phyloP scores from a whole-genome alignment of 176 grass and related monocot species.

The Aegilops tauschii region DNA sequence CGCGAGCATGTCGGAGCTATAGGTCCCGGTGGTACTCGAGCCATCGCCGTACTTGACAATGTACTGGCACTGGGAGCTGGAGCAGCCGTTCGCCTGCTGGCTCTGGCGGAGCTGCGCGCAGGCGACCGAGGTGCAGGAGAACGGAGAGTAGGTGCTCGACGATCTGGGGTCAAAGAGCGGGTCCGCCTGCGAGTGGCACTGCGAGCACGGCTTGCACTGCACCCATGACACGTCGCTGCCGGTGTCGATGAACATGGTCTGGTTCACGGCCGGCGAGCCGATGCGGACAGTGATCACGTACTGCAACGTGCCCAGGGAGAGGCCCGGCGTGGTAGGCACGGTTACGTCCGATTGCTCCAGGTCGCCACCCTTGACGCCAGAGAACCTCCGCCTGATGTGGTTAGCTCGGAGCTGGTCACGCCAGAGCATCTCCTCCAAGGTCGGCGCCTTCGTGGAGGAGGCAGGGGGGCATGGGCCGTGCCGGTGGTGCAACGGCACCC shows the following conservation, averaged over 20 bases:
- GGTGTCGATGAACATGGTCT: constrained; percentile 54
- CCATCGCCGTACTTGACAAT: not conserved
- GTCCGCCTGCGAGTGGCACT: constrained; percentile 43
- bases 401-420: too few relatives aligned
- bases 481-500: too few relatives aligned
- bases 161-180: constrained; percentile 45
- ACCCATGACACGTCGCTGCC: constrained; percentile 74
- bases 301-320: not conserved
- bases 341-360: too few relatives aligned
- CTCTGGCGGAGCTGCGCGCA: constrained; percentile 27
- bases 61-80: not conserved
- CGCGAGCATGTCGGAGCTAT: not conserved
- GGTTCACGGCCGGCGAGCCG: constrained; percentile 38
- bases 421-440: too few relatives aligned
- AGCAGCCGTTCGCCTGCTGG: not conserved
- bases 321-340: too few relatives aligned
- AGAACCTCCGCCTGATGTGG: too few relatives aligned
- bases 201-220: constrained; percentile 57
- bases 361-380: too few relatives aligned
- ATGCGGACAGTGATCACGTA: constrained; percentile 51
- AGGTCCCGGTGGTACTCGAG: not conserved
- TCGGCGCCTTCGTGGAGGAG: too few relatives aligned
- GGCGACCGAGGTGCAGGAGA: constrained; percentile 36
- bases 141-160: constrained; percentile 45
- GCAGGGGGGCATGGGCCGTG: too few relatives aligned